Evolutionary conservation across 2,329 filamentous ascomycete species (phyloP).

Genomic region (Verticillium dahliae): DNA sequence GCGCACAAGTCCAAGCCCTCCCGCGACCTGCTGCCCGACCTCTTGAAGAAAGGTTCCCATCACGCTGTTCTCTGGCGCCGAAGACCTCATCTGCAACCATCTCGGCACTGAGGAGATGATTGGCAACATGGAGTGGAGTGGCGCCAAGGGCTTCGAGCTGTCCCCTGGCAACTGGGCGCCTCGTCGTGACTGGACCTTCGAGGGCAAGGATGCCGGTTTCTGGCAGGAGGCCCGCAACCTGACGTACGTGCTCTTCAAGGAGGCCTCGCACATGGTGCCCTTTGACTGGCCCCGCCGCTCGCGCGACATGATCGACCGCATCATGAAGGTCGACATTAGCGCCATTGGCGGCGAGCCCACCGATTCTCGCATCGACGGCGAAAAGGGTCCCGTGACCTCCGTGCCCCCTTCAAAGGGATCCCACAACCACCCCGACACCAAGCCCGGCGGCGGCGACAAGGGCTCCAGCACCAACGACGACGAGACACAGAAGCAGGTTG

Average conservation of each 20-base stretch:
- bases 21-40: slow-evolving; percentile 65
- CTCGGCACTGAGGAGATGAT: slow-evolving; percentile 89
- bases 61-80: slow-evolving; percentile 84
- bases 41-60: slow-evolving; percentile 73
- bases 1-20: slow-evolving; percentile 66
- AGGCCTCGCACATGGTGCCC: slow-evolving; percentile 96
- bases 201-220: slow-evolving; percentile 78
- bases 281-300: slow-evolving; percentile 84
- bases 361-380: slow-evolving; percentile 77
- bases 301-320: slow-evolving; percentile 94
- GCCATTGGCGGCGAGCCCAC: slow-evolving; percentile 75
- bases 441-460: slow-evolving; percentile 53
- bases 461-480: slow-evolving; percentile 57
- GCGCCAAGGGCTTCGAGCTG: slow-evolving; percentile 86
- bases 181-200: slow-evolving; percentile 90
- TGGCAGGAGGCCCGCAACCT: slow-evolving; percentile 94
- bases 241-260: slow-evolving; percentile 92
- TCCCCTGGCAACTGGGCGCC: slow-evolving; percentile 57
- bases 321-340: slow-evolving; percentile 87
- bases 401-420: slow-evolving; percentile 56
- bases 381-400: slow-evolving; percentile 25
- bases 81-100: slow-evolving; percentile 97
- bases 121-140: slow-evolving; percentile 85
- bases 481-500: slow-evolving; percentile 64
- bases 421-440: slow-evolving; percentile 31